Evolutionary conservation across 345 rosid species (phyloP), one percentile per base, ranked within the genome.

Genomic region (Bruguiera parviflora): DNA sequence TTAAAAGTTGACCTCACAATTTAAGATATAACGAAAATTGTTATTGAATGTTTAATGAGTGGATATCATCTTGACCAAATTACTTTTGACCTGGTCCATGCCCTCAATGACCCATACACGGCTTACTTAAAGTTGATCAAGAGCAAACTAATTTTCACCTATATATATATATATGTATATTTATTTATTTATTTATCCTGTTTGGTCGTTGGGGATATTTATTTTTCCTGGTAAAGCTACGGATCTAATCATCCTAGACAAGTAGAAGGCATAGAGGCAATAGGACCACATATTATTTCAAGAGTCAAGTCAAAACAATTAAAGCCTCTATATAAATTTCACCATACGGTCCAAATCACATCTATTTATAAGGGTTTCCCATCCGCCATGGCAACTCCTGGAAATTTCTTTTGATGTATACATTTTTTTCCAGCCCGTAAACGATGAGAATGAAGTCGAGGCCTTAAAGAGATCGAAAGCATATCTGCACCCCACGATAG

Each of bases 241-340:
- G 31, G n/a, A 29, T 20, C 21, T 20, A 65, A 29, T 1, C n/a
- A 31, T 65, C 20, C 20, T 29, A 1, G 35, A 19, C 63, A 27
- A 18, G 31, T 19, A 5, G 1, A 15, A 29, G 8, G 8, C 20
- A 58, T 1, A 8, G 19, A 25, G 19, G 16, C 11, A 25, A 16
- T 3, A 20, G 13, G 0, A 5, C 6, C 57, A 24, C 31, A 11
- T 16, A 24, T 7, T 16, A 24, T 7, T 47, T 27, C 56, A 63
- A 61, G 66, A 56, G 66, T 69, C 53, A 51, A 33, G 73, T 61
- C 60, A 61, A 39, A 43, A 1, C 18, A 18, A 5, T 43, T n/a
- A 20, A 47, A 47, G 39, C 13, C 21, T 29, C 0, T n/a, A 11
- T 2, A 0, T 39, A 3, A 61, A 70, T 35, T 70, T 61, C 53